Evolutionary conservation across 179 eudicot genomes (phyloP), one percentile per base, ranked within the genome.

Genomic region (Spinacia oleracea): DNA sequence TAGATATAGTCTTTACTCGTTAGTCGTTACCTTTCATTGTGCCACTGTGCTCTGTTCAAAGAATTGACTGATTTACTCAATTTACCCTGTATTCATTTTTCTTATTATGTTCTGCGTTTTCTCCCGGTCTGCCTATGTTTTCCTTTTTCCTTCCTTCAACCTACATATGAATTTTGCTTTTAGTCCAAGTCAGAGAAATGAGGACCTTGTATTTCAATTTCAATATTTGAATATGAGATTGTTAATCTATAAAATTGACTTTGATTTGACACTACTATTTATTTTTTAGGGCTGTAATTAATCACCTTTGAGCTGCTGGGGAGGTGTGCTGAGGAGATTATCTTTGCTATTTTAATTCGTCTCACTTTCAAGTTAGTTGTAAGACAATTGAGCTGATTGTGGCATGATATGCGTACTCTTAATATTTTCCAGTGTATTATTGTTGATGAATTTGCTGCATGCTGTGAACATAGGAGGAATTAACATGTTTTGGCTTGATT

Each of bases 201-300:
- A 18, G 29, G 16, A 70, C 21, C 55, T 38, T 40, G 45, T 4
- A 14, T 20, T 23, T 40, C 9, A 8, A 23, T 34, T 59, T n/a
- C 6, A 11, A 11, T 58, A 55, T 42, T 16, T 18, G 25, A n/a
- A n/a, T 42, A n/a, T 65, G 9, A 31, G 16, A 56, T 16, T 20
- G 40, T 10, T 31, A n/a, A 8, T 77, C 23, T 50, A 35, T 76
- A 64, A 27, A n/a, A 18, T 72, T 23, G 32, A 29, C 78, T 15
- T 80, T 15, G 21, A 40, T 67, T 74, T 67, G 78, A 75, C 79
- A 31, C 38, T n/a, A 14, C 10, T 42, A 27, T 68, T 79, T 58
- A 29, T 82, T 78, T 82, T 68, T 72, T 82, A 82, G 82, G 85
- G 79, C 85, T 78, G 79, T 82, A 82, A 82, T 74, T 70, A 74